Conservation (phyloP, 2,329 filamentous ascomycete species). For the Colletotrichum sansevieriae region DNA sequence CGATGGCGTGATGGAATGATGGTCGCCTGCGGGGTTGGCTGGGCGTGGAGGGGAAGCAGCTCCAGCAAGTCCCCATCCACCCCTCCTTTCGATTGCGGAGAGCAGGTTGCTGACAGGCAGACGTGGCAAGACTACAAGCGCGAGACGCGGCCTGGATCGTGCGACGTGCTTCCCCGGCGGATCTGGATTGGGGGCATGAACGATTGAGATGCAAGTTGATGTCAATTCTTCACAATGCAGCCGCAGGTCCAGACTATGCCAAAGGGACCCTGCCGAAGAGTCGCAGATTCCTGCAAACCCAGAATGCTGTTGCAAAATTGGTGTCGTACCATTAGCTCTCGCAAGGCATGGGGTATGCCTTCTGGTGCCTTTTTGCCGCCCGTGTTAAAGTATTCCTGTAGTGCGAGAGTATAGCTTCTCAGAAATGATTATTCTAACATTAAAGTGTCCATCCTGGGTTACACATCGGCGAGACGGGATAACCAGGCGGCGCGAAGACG, state of each 20-base stretch:
- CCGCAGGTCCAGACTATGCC: constrained; percentile 16
- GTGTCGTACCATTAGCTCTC: not conserved
- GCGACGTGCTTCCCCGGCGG: constrained; percentile 41
- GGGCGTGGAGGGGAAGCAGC: constrained; percentile 19
- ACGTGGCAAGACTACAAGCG: constrained; percentile 36
- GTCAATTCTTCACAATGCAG: constrained; percentile 30
- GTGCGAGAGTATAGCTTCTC: constrained; percentile 19
- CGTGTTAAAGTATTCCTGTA: not conserved
- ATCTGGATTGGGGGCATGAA: constrained; percentile 39
- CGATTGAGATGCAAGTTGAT: constrained; percentile 36
- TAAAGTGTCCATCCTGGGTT: constrained; percentile 1
- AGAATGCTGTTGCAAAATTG: not conserved
- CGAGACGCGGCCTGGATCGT: constrained; percentile 37
- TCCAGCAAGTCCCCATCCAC: constrained; percentile 26
- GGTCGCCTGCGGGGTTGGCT: constrained; percentile 38
- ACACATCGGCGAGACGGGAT: constrained; percentile 26
- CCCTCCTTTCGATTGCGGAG: constrained; percentile 38
- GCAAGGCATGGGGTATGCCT: not conserved
- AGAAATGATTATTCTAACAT: constrained; percentile 18
- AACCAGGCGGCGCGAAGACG: constrained; percentile 21
- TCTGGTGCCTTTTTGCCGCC: no score
- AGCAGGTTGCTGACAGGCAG: constrained; percentile 38
- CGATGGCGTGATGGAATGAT: constrained; percentile 40
- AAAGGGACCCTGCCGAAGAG: constrained; percentile 11
- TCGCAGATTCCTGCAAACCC: not conserved